Conservation (phyloP, 140 eudicot genomes). For the Anethum foeniculum region DNA sequence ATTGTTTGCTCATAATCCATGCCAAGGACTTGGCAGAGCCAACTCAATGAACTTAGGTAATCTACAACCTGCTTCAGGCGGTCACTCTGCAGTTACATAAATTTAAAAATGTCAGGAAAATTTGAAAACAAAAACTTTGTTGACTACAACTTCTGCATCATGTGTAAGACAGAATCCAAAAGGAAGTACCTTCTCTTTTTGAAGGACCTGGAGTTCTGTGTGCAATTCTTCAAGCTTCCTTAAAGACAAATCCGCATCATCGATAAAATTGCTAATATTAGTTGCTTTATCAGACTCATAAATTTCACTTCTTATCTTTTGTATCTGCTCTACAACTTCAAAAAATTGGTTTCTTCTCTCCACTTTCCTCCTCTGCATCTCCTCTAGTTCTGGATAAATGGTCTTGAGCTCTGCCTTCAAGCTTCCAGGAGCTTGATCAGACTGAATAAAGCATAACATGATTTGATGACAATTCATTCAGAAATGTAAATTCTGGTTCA, state of each 20-base stretch:
- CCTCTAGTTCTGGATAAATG: conserved; percentile 59
- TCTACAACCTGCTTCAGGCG: conserved; percentile 59
- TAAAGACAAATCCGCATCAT: conserved; percentile 65
- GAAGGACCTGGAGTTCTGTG: conserved; percentile 55
- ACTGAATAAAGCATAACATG: conserved; percentile 30
- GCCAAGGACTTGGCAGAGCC: conserved; percentile 77
- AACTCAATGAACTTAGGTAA: conserved; percentile 37
- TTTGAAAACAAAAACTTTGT: not conserved
- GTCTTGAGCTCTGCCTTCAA: conserved; percentile 73
- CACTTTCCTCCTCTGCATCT: conserved; percentile 60
- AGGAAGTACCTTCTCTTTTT: conserved; percentile 64
- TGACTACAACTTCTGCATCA: not conserved
- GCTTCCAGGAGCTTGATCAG: conserved; percentile 60
- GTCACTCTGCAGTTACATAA: conserved; percentile 50
- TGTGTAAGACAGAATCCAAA: not conserved
- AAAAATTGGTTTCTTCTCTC: conserved; percentile 64
- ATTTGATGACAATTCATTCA: not conserved
- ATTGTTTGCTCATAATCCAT: conserved; percentile 56
- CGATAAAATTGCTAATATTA: conserved; percentile 25
- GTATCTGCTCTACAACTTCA: conserved; percentile 63
- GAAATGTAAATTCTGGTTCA: not conserved
- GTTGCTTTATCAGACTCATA: conserved; percentile 20
- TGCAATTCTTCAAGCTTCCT: conserved; percentile 61
- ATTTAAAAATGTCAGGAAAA: not conserved
- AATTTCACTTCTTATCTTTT: conserved; percentile 52